Evolutionary conservation across 2,329 filamentous ascomycete species (phyloP), one percentile per base, ranked within the genome.

Genomic region (Aspergillus fijiensis): DNA sequence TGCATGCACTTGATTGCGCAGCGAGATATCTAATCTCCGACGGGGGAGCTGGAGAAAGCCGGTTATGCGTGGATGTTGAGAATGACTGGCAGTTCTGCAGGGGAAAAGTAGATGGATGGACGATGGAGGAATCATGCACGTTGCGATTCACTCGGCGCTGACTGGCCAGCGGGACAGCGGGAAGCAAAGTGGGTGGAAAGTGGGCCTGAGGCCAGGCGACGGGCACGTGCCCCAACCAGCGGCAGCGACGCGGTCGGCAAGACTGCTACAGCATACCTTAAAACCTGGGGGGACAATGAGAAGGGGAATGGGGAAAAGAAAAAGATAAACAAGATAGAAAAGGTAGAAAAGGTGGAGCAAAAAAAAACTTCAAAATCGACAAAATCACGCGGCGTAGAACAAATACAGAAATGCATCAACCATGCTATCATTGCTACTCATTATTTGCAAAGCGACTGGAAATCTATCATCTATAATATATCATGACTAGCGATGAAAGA

Each of bases 381-480:
- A 3, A 10, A 29, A 29, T 29, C 27, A 7, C 27, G 7, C 9
- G 0, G 2, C 0, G 27, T 29, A 29, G 7, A 9, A 29, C 27
- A 9, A 29, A 23, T 23, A 23, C 4, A 23, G 23, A 23, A 23
- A 10, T 29, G 7, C 42, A 19, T 57, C 31, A 60, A 51, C 58
- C 55, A 57, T 56, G 51, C 50, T 50, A 29, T 60, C 60, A 52
- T 62, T 55, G 58, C 60, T 58, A 29, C 39, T 51, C 57, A 60
- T 60, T 62, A 62, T 51, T 62, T 51, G 49, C 33, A 31, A 35
- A 52, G 21, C 39, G 35, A 60, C 25, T 35, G 12, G 14, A 35
- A 45, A 50, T 62, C 60, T 62, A 62, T 62, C 54, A 58, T 60
- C 60, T 62, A 60, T 62, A 48, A 60, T 60, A 48, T 51, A 60